Evolutionary conservation across 2,329 filamentous ascomycete species (phyloP).

Genomic region (Diaporthe velutina): DNA sequence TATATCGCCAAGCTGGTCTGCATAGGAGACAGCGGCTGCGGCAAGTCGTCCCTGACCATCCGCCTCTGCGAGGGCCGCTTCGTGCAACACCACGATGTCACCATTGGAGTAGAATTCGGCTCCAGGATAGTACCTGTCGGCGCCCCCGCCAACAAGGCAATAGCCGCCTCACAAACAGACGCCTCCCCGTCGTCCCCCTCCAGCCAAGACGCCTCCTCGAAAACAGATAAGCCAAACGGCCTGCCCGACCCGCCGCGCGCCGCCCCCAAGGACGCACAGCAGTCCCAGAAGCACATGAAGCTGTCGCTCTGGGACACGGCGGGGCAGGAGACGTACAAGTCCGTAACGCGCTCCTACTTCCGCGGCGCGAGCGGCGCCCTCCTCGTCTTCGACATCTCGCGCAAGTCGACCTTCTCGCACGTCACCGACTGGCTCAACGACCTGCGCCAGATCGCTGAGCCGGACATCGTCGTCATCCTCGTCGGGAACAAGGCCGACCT

Average conservation of each 20-base stretch:
- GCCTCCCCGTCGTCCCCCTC: slow-evolving; percentile 44
- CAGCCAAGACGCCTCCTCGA: slow-evolving; percentile 37
- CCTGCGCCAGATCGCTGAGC: slow-evolving; percentile 93
- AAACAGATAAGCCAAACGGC: slow-evolving; percentile 50
- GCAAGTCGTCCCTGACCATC: slow-evolving; percentile 94
- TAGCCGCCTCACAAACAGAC: slow-evolving; percentile 30
- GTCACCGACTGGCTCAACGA: slow-evolving; percentile 96
- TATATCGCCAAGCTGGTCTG: slow-evolving; percentile 99
- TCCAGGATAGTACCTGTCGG: slow-evolving; percentile 93
- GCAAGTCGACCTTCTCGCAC: slow-evolving; percentile 86
- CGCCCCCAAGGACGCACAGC: slow-evolving; percentile 34
- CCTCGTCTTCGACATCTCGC: slow-evolving; percentile 94
- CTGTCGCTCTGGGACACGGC: slow-evolving; percentile 95
- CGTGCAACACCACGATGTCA: slow-evolving; percentile 94
- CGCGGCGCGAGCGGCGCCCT: slow-evolving; percentile 80
- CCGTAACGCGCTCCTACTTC: slow-evolving; percentile 94
- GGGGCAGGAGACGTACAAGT: slow-evolving; percentile 97
- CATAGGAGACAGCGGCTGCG: slow-evolving; percentile 95
- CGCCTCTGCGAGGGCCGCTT: slow-evolving; percentile 97
- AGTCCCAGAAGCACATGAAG: slow-evolving; percentile 85
- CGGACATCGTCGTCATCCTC: slow-evolving; percentile 92
- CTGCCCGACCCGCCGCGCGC: slow-evolving; percentile 66
- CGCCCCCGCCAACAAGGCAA: slow-evolving; percentile 75
- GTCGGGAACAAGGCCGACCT: slow-evolving; percentile 97
- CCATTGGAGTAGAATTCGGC: slow-evolving; percentile 96